phyloP scores from a whole-genome alignment of 345 rosid species.

The Lumnitzera racemosa region DNA sequence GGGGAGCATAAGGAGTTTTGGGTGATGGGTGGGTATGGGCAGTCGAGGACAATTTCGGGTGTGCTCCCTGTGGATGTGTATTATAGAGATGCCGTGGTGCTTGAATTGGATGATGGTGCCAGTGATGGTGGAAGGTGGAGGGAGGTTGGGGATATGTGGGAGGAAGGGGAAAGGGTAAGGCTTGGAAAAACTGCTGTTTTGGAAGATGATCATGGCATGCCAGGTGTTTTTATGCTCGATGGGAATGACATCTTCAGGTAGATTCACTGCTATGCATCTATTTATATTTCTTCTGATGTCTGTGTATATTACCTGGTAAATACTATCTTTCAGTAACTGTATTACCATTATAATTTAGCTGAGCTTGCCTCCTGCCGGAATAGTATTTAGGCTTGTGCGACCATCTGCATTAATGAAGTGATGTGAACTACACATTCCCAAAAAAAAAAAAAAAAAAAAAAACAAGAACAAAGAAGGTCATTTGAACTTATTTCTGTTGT shows the following conservation, averaged over 20 bases:
- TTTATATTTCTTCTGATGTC: neutral
- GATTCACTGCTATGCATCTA: neutral
- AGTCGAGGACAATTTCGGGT: constrained; percentile 65
- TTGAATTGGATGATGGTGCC: constrained; percentile 35
- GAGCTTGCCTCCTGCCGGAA: neutral
- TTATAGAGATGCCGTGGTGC: constrained; percentile 68
- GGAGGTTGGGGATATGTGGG: constrained; percentile 81
- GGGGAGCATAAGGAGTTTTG: constrained; percentile 63
- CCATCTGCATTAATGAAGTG: no score
- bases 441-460: no score
- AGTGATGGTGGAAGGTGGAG: constrained; percentile 49
- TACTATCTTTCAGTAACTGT: neutral
- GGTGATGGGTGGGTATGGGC: constrained; percentile 97
- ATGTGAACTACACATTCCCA: no score
- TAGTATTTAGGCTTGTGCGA: no score
- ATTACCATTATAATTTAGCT: neutral
- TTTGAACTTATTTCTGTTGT: no score
- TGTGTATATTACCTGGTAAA: constrained; percentile 1
- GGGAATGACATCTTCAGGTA: constrained; percentile 57
- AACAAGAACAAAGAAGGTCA: no score
- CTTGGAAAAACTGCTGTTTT: constrained; percentile 67
- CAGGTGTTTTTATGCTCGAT: constrained; percentile 73
- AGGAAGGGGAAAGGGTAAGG: constrained; percentile 47
- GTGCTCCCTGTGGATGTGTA: constrained; percentile 82
- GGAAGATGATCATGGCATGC: constrained; percentile 39